A percentile compares a stretch with the other conserved stretches of the same genome.
Conservation (phyloP, 2,329 filamentous ascomycete species). For the Cladosporium halotolerans region DNA sequence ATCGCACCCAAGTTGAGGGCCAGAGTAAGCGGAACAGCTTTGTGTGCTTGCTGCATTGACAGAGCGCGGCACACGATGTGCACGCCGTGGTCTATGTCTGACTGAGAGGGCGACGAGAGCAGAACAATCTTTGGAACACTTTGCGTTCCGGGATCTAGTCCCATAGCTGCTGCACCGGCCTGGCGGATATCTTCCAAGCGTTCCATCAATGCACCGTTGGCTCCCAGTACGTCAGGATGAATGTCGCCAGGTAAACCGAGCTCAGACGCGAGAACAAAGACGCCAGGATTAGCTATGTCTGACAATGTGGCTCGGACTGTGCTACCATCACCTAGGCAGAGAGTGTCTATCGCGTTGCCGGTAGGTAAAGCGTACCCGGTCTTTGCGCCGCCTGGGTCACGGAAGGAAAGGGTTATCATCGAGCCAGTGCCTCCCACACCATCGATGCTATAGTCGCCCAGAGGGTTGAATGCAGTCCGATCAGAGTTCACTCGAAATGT, state of each 20-base stretch:
- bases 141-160: slow-evolving; percentile 44
- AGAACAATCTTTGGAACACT: slow-evolving; percentile 59
- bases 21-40: slow-evolving; percentile 38
- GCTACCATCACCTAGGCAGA: slow-evolving; percentile 33
- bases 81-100: slow-evolving; percentile 12
- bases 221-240: slow-evolving; percentile 49
- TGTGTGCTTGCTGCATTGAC: slow-evolving; percentile 40
- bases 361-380: slow-evolving; percentile 59
- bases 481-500: slow-evolving; percentile 50
- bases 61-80: slow-evolving; percentile 39
- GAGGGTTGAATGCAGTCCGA: slow-evolving; percentile 31
- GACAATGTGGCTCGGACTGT: slow-evolving; percentile 51
- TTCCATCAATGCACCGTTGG: slow-evolving; percentile 42
- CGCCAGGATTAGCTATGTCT: slow-evolving; percentile 58
- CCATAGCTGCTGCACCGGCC: slow-evolving; percentile 56
- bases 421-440: slow-evolving; percentile 56
- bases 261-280: slow-evolving; percentile 54
- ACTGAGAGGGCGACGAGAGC: slow-evolving; percentile 32
- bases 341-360: slow-evolving; percentile 46
- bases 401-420: slow-evolving; percentile 54
- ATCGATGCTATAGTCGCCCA: slow-evolving; percentile 56
- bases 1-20: slow-evolving; percentile 39
- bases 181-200: slow-evolving; percentile 53
- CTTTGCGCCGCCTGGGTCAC: slow-evolving; percentile 56
- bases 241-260: slow-evolving; percentile 47